Evolutionary conservation across 1,284 basidiomycete genomes (phyloP), one percentile per base, ranked within the genome.

Genomic region (Austroboletus novae-zelandiae): DNA sequence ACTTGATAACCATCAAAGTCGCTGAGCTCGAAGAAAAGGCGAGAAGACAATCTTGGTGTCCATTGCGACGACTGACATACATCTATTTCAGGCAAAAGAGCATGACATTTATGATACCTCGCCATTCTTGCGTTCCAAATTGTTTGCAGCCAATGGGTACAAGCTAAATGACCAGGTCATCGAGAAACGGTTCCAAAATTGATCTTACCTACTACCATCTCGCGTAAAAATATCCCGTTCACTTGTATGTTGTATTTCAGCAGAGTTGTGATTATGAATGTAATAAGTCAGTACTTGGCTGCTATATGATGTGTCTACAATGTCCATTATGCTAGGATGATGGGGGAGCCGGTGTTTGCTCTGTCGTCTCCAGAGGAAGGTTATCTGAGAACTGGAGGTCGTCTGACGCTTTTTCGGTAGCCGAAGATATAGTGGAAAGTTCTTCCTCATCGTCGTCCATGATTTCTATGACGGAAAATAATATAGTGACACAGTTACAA

Each of bases 61-160:
- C 40, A 31, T 42, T 29, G 32, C 36, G 10, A n/a, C 27, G 8
- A 40, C 65, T 69, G 25, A 27, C 25, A 27, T 43, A 66, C 44
- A n/a, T 48, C 57, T 53, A 27, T 25, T 50, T 23, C 56, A 94
- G 90, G 92, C 91, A 9, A 95, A 94, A 67, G 94, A 96, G 52
- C 84, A 97, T 56, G 95, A 98, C 56, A 94, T 98, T 50, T 98
- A 87, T 64, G 95, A 98, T 64, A 84, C 90, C 17, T 72, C 80
- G 17, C 84, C 92, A 2, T 99, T 98, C 83, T 70, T 98, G 56
- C 80, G 77, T 30, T 93, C 89, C 4, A 87, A 86, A 58, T 69
- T 99, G 41, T 99, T 99, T 67, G 64, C 73, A n/a, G 77, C 89
- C 18, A 99, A 99, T 63, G 95, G 95, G 3, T 99, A 98, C 73